Percentiles rank a stretch among this genome's conserved stretches.
These are phyloP conservation scores for Penicillium sp. DNA, from an alignment of 2,329 filamentous ascomycete species.

Conservation along the genomic window DNA sequence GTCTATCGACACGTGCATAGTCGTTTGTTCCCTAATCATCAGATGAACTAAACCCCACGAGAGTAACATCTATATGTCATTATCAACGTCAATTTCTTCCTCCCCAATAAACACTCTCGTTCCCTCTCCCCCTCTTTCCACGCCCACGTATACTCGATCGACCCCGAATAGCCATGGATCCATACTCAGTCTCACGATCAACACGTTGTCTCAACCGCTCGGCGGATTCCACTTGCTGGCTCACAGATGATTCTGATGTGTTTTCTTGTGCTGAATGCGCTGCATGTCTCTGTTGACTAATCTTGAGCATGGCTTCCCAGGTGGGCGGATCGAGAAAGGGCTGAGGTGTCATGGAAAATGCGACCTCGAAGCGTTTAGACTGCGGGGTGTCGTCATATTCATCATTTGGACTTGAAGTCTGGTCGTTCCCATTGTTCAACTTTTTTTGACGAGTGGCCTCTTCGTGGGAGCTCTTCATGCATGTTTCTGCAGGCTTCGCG, in stretches of 20 bases:
- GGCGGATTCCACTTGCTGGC: constrained; percentile 9
- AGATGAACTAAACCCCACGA: background rate
- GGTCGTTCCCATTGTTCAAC: background rate
- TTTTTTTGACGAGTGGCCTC: background rate
- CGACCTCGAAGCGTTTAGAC: constrained; percentile 28
- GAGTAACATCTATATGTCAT: background rate
- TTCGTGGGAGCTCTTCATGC: constrained; percentile 14
- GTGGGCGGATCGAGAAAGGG: constrained; percentile 41
- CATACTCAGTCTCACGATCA: constrained; percentile 32
- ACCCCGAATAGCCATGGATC: constrained; percentile 35
- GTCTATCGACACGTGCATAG: too few relatives aligned
- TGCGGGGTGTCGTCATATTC: background rate
- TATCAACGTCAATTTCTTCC: constrained; percentile 2
- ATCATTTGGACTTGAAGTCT: background rate
- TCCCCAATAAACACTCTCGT: constrained; percentile 14
- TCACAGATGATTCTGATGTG: background rate
- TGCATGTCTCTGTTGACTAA: constrained; percentile 8
- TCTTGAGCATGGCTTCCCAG: constrained; percentile 34
- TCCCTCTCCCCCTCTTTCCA: constrained; percentile 18
- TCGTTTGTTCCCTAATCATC: too few relatives aligned
- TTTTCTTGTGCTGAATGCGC: constrained; percentile 3
- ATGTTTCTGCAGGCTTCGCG: constrained; percentile 20
- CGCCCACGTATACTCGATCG: constrained; percentile 24
- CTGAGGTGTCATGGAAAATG: constrained; percentile 36
- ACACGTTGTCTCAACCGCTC: constrained; percentile 21